Conservation (phyloP, 768 basidiomycete species). For the Tylopilus rubrobrunneus region DNA sequence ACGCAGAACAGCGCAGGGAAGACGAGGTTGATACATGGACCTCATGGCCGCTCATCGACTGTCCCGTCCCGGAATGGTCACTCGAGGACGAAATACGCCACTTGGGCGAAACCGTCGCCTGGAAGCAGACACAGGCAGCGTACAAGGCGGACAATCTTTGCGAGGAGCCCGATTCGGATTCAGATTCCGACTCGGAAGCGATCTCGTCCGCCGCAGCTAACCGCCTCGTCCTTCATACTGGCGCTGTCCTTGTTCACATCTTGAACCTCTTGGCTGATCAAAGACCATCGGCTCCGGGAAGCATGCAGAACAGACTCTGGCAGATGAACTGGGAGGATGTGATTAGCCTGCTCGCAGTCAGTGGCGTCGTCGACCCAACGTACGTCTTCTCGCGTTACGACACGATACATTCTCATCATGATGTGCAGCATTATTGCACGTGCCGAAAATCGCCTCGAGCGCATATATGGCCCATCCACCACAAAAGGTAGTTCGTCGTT, state of each 20-base stretch:
- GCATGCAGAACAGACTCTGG: conserved; percentile 61
- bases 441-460: conserved; percentile 27
- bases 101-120: conserved; percentile 40
- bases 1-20: conserved; percentile 15
- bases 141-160: conserved; percentile 23
- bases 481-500: conserved; percentile 10
- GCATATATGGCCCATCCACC: conserved; percentile 26
- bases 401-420: neutral
- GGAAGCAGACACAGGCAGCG: conserved; percentile 1
- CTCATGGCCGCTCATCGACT: conserved; percentile 73
- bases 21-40: conserved; percentile 55
- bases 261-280: conserved; percentile 54
- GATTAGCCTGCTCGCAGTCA: conserved; percentile 47
- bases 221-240: conserved; percentile 40
- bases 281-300: conserved; percentile 50
- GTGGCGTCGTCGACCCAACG: conserved; percentile 32
- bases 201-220: conserved; percentile 27
- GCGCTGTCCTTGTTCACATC: conserved; percentile 46
- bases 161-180: conserved; percentile 6
- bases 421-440: conserved; percentile 20
- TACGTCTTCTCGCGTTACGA: conserved; percentile 8
- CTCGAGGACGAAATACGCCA: conserved; percentile 64
- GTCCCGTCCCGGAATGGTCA: conserved; percentile 64
- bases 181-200: conserved; percentile 25
- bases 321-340: conserved; percentile 64